phyloP scores from a whole-genome alignment of 176 grass and related monocot genomes.

The Bromus sterilis region DNA sequence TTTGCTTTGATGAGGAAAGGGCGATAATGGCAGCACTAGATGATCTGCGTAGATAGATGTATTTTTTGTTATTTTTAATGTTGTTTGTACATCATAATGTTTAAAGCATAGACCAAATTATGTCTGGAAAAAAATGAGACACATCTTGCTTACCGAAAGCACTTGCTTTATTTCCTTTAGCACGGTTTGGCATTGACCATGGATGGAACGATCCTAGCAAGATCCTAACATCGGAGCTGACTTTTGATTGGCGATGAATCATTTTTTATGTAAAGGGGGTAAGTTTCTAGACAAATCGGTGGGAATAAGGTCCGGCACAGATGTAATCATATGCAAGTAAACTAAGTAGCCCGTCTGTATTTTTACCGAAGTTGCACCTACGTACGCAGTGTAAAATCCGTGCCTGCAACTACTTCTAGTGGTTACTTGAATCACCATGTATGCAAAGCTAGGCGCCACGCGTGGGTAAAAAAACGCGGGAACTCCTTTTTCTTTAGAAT shows the following conservation, averaged over 20 bases:
- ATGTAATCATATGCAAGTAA: constrained; percentile 21
- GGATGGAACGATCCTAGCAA: background rate
- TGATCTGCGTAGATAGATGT: no score
- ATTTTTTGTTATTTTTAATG: no score
- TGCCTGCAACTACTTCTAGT: constrained; percentile 1
- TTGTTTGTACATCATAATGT: no score
- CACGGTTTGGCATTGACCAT: background rate
- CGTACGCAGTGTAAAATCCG: background rate
- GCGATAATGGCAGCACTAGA: no score
- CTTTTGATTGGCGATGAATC: constrained; percentile 20
- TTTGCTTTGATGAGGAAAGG: no score
- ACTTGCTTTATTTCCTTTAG: background rate
- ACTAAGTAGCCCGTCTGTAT: background rate
- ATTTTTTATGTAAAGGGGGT: background rate
- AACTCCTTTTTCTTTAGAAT: background rate
- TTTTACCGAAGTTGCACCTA: background rate
- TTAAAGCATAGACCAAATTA: no score
- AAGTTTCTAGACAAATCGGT: background rate
- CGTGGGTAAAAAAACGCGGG: constrained; percentile 24
- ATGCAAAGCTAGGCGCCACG: no score
- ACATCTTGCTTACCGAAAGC: background rate
- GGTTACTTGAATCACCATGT: no score
- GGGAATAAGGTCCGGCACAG: background rate
- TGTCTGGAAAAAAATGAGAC: no score
- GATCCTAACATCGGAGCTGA: background rate